phyloP scores from a whole-genome alignment of 192 early-diverging fungal genomes.

The Umbelopsis ramanniana region DNA sequence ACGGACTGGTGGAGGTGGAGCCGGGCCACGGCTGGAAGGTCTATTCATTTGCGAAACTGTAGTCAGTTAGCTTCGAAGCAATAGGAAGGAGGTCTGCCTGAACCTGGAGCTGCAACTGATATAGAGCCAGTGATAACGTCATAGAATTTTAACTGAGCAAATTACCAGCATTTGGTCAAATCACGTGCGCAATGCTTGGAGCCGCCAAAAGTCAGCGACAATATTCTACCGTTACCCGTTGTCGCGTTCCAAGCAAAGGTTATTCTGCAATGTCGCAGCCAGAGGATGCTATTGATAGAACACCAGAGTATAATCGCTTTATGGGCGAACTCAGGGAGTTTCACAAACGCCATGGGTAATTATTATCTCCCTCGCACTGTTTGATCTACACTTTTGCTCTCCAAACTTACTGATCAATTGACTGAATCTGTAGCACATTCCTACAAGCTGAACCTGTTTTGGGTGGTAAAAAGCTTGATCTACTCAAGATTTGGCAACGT shows the following conservation, averaged over 20 bases:
- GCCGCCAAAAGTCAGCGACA: background rate
- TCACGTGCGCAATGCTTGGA: slow-evolving; percentile 1
- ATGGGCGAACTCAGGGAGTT: slow-evolving; percentile 71
- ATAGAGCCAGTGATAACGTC: background rate
- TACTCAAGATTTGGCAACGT: slow-evolving; percentile 62
- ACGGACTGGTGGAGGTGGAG: slow-evolving; percentile 25
- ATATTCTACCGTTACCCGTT: background rate
- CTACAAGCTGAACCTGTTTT: slow-evolving; percentile 71
- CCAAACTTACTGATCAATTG: background rate
- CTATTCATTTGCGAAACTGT: background rate
- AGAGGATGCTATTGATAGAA: slow-evolving; percentile 69
- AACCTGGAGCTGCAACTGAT: background rate
- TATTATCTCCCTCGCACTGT: background rate
- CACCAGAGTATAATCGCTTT: slow-evolving; percentile 72
- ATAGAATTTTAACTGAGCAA: background rate
- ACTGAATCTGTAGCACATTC: slow-evolving; percentile 42
- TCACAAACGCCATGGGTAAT: slow-evolving; percentile 70
- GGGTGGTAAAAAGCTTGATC: slow-evolving; percentile 77
- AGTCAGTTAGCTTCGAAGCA: too few species aligned
- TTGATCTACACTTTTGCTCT: background rate
- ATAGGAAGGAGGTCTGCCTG: background rate
- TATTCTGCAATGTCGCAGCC: slow-evolving; percentile 38
- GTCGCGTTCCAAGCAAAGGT: background rate
- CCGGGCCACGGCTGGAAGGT: slow-evolving; percentile 23
- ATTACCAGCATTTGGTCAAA: background rate